Conservation (phyloP, 495 filamentous ascomycete genomes). For the Penicillium angulare region DNA sequence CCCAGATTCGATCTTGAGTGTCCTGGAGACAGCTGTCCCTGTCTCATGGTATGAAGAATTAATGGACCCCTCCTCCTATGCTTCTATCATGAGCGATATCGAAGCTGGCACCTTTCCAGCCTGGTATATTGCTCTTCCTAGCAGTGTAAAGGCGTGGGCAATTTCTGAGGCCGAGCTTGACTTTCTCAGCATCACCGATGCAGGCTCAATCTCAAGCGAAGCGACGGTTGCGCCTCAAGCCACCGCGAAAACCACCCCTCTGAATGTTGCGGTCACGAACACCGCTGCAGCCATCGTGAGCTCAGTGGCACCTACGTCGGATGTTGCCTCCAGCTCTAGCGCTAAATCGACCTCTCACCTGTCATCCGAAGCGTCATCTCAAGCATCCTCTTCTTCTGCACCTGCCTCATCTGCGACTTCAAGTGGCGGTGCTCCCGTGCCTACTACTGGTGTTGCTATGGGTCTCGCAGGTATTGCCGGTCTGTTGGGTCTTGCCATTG, state of each 20-base stretch:
- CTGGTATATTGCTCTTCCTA: conserved; percentile 26
- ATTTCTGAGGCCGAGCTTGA: conserved; percentile 1
- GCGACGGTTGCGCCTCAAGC: neutral
- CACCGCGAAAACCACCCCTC: neutral
- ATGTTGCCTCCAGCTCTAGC: neutral
- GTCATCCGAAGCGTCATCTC: too few species aligned
- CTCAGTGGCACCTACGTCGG: conserved; percentile 1
- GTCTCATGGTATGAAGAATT: conserved; percentile 11
- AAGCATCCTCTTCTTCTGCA: neutral
- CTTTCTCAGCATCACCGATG: neutral
- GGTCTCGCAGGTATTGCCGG: conserved; percentile 24
- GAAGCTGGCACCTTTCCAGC: conserved; percentile 18
- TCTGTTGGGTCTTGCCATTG: conserved; percentile 22
- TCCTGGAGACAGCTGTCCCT: conserved; percentile 24
- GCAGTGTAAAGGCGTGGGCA: conserved; percentile 25
- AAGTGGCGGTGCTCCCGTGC: conserved; percentile 10
- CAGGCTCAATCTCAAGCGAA: conserved; percentile 1
- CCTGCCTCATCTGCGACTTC: conserved; percentile 3
- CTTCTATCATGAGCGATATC: conserved; percentile 8
- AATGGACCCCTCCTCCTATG: conserved; percentile 6
- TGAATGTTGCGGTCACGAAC: neutral
- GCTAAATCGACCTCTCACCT: neutral
- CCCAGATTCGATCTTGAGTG: conserved; percentile 20
- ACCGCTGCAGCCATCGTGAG: neutral
- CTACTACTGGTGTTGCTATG: conserved; percentile 18